Evolutionary conservation across 179 eudicot species (phyloP).

Genomic region (Patellifolia procumbens): DNA sequence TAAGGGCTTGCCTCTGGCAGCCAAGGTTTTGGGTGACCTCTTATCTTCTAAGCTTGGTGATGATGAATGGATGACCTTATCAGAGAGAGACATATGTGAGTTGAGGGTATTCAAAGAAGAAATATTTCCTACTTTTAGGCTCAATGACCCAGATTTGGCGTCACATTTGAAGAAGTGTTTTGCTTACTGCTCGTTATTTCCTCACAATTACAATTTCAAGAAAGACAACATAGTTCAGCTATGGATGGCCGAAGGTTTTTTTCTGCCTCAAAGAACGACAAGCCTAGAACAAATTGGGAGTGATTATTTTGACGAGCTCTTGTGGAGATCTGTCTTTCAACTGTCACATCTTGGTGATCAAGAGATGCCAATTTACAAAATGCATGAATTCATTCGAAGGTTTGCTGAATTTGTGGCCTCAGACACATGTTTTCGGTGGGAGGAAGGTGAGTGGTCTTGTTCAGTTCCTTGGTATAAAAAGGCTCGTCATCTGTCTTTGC

Average conservation of each 20-base stretch:
- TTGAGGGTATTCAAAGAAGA: conserved; percentile 15
- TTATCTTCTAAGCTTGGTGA: conserved; percentile 17
- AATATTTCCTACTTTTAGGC: conserved; percentile 17
- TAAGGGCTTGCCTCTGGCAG: conserved; percentile 34
- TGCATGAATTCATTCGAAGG: conserved; percentile 18
- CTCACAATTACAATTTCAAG: conserved; percentile 21
- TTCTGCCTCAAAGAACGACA: conserved; percentile 17
- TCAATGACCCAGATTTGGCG: conserved; percentile 30
- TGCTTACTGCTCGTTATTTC: conserved; percentile 35
- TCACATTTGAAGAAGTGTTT: conserved; percentile 30
- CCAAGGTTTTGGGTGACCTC: conserved; percentile 14
- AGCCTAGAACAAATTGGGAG: conserved; percentile 16
- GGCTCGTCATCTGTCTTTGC: conserved; percentile 33
- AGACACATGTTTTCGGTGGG: conserved; percentile 2
- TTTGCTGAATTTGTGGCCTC: conserved; percentile 24
- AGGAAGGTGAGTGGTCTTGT: conserved; percentile 8
- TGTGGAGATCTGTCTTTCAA: conserved; percentile 29
- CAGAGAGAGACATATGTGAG: conserved; percentile 34
- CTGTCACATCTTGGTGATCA: background rate
- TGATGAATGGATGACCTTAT: conserved; percentile 25
- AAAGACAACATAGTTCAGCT: conserved; percentile 28
- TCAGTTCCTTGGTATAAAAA: conserved; percentile 12
- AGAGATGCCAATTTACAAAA: background rate
- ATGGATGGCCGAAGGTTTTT: conserved; percentile 40
- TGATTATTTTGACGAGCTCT: conserved; percentile 30